phyloP scores from a whole-genome alignment of 2,329 filamentous ascomycete genomes.

The Aspergillus carbonarius region DNA sequence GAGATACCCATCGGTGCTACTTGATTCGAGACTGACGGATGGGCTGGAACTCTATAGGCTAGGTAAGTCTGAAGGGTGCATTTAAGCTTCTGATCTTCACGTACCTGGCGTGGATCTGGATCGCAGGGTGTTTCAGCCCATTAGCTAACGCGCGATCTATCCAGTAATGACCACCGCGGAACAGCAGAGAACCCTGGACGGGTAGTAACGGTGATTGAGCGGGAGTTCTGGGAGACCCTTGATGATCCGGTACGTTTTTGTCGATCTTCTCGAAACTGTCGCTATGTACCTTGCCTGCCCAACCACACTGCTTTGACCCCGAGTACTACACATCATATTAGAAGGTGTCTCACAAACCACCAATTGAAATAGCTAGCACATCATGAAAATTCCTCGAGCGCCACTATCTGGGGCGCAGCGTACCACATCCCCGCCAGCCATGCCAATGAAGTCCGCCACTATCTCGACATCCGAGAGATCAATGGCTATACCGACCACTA shows the following conservation, averaged over 20 bases:
- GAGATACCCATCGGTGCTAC: neutral
- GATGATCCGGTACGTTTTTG: constrained; percentile 56
- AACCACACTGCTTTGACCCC: too few relatives aligned
- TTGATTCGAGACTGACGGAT: neutral
- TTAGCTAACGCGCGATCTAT: neutral
- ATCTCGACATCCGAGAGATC: constrained; percentile 95
- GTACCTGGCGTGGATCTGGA: neutral
- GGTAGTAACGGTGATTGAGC: constrained; percentile 88
- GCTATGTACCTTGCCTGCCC: too few relatives aligned
- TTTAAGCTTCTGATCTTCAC: constrained; percentile 8
- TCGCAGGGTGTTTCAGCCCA: constrained; percentile 3
- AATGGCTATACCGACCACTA: constrained; percentile 96
- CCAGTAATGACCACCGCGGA: constrained; percentile 88
- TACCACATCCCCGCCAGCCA: constrained; percentile 75
- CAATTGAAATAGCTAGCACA: constrained; percentile 29
- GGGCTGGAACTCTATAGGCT: constrained; percentile 23
- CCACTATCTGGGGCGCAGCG: constrained; percentile 84
- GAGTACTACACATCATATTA: too few relatives aligned
- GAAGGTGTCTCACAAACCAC: neutral
- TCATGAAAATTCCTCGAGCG: constrained; percentile 33
- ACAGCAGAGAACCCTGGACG: constrained; percentile 84
- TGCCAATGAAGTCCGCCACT: constrained; percentile 78
- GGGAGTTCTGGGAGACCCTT: constrained; percentile 76
- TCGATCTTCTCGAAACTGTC: neutral
- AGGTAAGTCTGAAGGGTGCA: constrained; percentile 23